Evolutionary conservation across 2,329 filamentous ascomycete genomes (phyloP).

Genomic region (Tricladium varicosporioides): DNA sequence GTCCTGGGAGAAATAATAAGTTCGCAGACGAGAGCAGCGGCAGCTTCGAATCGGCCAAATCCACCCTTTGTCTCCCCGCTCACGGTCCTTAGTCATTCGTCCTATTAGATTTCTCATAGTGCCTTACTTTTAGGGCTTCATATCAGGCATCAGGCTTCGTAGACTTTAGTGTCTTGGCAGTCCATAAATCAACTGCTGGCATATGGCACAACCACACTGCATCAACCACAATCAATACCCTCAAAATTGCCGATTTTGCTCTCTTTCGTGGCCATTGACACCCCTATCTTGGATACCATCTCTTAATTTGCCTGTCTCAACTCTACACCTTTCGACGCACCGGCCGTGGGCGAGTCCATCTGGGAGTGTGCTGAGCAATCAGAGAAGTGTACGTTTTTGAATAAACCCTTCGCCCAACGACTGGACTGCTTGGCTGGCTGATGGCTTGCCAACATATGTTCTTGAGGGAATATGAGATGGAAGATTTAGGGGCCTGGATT

Average conservation of each 20-base stretch:
- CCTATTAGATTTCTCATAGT: background rate
- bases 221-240: constrained; percentile 11
- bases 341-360: background rate
- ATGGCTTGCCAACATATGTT: background rate
- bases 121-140: background rate
- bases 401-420: background rate
- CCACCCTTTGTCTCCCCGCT: background rate
- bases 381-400: constrained; percentile 2
- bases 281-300: constrained; percentile 3
- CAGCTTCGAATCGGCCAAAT: background rate
- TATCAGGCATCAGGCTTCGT: background rate
- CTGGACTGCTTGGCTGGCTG: background rate
- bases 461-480: background rate
- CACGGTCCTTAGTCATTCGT: too few relatives aligned
- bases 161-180: too few relatives aligned
- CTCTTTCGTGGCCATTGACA: constrained; percentile 13
- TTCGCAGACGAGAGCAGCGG: background rate
- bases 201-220: constrained; percentile 3
- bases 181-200: background rate
- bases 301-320: constrained; percentile 5
- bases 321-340: constrained; percentile 1
- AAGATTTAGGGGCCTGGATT: background rate
- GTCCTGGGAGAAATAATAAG: constrained; percentile 12
- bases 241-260: constrained; percentile 13
- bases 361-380: constrained; percentile 15